Evolutionary conservation across 495 filamentous ascomycete species (phyloP), one percentile per base, ranked within the genome.

Genomic region (Podospora appendiculata): DNA sequence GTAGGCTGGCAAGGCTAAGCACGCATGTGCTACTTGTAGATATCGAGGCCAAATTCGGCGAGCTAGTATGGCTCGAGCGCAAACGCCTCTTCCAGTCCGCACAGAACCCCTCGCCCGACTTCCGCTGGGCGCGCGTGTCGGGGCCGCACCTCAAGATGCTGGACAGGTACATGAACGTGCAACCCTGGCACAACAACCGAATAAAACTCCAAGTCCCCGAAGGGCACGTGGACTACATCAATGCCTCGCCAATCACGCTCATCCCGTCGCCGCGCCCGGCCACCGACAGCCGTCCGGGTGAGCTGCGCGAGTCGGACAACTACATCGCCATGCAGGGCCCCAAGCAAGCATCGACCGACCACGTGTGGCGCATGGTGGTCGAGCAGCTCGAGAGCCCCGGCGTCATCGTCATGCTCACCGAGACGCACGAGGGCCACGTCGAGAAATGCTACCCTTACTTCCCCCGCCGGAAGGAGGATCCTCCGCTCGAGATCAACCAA

Each of bases 301-400:
- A 59, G 50, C 36, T 52, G 25, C 60, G 54, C 18, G 70, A 70
- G 40, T 48, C 62, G 7, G 62, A 69, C 52, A 72, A 70, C 25
- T 81, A 80, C 58, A 79, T 81, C 50, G 79, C 76, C 52, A 81
- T 82, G 66, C 71, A 96, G 78, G 92, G 91, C 8, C 93, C 93
- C 1, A 96, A 91, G 66, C 65, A 76, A 55, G 74, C 77, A 7
- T 80, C 79, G 5, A 73, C 83, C 38, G 78, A 83, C 56, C 88
- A 95, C 61, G 86, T 94, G 41, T 99, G 92, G 90, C 88, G 93
- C 56, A 99, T 99, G 93, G 74, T 96, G 32, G 89, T 89, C 69
- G 84, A 95, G 51, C 89, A 96, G 69, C 84, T 83, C 19, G 68
- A 77, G 18, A 83, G 83, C 36, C 84, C 88, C 0, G 88, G 82